A percentile compares a stretch with the other conserved stretches of the same genome.
Conservation (phyloP, 169 alveolate species). For the Plasmodium billcollinsi region DNA sequence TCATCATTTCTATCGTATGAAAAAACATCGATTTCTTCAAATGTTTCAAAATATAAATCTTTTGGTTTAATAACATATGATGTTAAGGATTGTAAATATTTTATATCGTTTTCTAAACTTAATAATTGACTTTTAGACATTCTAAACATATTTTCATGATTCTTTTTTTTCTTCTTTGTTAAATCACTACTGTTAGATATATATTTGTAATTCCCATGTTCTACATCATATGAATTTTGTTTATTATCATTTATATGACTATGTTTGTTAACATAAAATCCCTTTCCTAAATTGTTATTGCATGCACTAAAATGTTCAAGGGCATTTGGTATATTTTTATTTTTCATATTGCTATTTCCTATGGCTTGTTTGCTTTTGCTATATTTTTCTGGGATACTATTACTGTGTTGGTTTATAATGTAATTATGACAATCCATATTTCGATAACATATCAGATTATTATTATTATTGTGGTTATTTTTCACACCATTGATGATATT, state of each 20-base stretch:
- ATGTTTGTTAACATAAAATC: neutral
- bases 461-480: neutral
- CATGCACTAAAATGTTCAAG: neutral
- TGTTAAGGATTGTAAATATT: constrained; percentile 34
- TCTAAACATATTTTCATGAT: constrained; percentile 36
- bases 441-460: neutral
- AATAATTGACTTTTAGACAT: constrained; percentile 36
- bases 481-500: neutral
- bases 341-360: neutral
- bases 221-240: neutral
- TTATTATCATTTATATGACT: neutral
- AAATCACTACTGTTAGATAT: neutral
- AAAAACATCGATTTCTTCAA: constrained; percentile 27
- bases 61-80: constrained; percentile 25
- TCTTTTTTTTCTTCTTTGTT: constrained; percentile 21
- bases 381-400: neutral
- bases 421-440: constrained; percentile 5
- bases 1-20: constrained; percentile 1
- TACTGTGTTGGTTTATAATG: neutral
- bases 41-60: constrained; percentile 55
- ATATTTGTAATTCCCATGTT: neutral
- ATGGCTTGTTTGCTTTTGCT: neutral
- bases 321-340: neutral
- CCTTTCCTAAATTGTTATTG: neutral
- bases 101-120: constrained; percentile 56